Evolutionary conservation across 805 yeast genomes (phyloP).

Genomic region (Starmerella cellae): DNA sequence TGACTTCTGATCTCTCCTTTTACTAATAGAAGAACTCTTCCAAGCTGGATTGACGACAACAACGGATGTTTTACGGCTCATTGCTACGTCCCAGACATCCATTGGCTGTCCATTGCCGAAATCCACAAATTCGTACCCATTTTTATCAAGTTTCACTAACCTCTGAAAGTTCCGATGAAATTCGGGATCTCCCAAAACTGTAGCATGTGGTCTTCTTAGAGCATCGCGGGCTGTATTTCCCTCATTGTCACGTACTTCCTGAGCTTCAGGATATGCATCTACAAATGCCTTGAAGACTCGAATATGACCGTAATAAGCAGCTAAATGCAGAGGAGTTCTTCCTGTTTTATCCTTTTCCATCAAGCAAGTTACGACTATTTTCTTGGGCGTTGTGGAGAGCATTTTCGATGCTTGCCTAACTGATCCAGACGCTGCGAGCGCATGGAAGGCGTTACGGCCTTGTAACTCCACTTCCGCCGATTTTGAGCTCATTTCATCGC

Average conservation of each 20-base stretch:
- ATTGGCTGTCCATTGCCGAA: constrained; percentile 7
- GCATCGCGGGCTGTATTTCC: constrained; percentile 15
- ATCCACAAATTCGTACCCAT: constrained; percentile 1
- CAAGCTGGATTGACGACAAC: constrained; percentile 6
- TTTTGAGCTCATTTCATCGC: constrained; percentile 8
- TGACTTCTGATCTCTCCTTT: not conserved
- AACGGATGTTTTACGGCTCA: constrained; percentile 7
- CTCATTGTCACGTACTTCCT: constrained; percentile 10
- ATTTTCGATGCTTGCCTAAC: constrained; percentile 8
- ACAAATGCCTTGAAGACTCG: constrained; percentile 13
- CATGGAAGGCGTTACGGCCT: constrained; percentile 20
- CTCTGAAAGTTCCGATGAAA: constrained; percentile 1
- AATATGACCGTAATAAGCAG: constrained; percentile 20
- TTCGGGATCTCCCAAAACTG: constrained; percentile 6
- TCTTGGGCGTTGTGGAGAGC: constrained; percentile 11
- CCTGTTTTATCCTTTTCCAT: constrained; percentile 18
- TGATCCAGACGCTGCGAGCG: constrained; percentile 19
- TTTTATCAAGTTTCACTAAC: constrained; percentile 6
- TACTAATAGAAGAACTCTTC: not conserved
- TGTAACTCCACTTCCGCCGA: constrained; percentile 6
- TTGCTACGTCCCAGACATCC: constrained; percentile 16
- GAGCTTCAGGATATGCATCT: constrained; percentile 18
- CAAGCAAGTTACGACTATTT: constrained; percentile 11
- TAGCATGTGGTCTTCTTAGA: constrained; percentile 12
- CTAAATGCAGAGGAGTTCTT: constrained; percentile 20